Evolutionary conservation across 176 grass and related monocot species (phyloP).

Genomic region (Triticum dicoccoides): DNA sequence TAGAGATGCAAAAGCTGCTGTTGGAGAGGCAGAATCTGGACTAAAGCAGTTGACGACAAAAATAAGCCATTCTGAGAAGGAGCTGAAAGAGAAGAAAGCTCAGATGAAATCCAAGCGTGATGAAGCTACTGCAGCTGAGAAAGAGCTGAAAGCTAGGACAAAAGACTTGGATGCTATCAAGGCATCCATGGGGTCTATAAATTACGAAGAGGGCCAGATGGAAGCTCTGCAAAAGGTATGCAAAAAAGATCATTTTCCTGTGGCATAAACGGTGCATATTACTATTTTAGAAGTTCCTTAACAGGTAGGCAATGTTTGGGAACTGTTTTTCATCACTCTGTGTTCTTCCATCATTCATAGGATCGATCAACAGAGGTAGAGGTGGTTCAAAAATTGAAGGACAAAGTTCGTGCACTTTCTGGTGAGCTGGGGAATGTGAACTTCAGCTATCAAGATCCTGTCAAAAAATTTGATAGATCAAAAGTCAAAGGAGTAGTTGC

Average conservation of each 20-base stretch:
- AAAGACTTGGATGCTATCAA: constrained; percentile 67
- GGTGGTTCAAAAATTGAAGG: constrained; percentile 63
- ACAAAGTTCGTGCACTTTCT: constrained; percentile 57
- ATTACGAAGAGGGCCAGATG: constrained; percentile 83
- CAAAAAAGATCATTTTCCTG: not conserved
- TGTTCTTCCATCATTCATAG: constrained; percentile 34
- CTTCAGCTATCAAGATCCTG: constrained; percentile 80
- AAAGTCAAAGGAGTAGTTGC: constrained; percentile 99
- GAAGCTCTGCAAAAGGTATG: constrained; percentile 86
- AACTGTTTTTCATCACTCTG: constrained; percentile 19
- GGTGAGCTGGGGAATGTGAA: constrained; percentile 68
- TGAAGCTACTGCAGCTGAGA: constrained; percentile 80
- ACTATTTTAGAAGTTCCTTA: constrained; percentile 1
- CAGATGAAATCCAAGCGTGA: constrained; percentile 70
- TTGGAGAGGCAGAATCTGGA: constrained; percentile 82
- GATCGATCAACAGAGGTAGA: constrained; percentile 62
- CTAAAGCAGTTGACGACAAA: constrained; percentile 72
- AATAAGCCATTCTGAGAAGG: constrained; percentile 79
- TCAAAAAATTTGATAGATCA: constrained; percentile 87
- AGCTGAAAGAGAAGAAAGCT: constrained; percentile 83
- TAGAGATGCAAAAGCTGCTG: constrained; percentile 92
- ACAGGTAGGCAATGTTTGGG: not conserved
- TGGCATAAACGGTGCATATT: not conserved
- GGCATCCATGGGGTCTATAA: constrained; percentile 64
- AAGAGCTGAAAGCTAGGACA: constrained; percentile 69